Evolutionary conservation across 2,329 filamentous ascomycete species (phyloP), one percentile per base, ranked within the genome.

Genomic region (Colletotrichum tanaceti): DNA sequence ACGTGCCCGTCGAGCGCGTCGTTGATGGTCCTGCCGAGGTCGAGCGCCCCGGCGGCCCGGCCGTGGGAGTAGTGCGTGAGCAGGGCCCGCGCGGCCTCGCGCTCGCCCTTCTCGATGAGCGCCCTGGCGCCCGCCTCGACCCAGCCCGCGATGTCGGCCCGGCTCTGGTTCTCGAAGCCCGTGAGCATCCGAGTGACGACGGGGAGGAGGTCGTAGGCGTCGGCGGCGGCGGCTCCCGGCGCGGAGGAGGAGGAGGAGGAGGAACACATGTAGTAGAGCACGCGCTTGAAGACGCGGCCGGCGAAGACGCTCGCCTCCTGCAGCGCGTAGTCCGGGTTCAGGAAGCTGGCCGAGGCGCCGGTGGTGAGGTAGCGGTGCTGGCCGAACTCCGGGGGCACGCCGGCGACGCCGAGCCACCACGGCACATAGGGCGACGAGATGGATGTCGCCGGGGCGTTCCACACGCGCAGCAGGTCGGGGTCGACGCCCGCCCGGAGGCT

Each of bases 221-320:
- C n/a, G n/a, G n/a, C n/a, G n/a, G n/a, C n/a, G n/a, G n/a, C n/a
- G n/a, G n/a, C n/a, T n/a, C n/a, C 63, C 1, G 74, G 74, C 6
- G 70, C 72, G 4, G 72, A 73, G 70, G n/a, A n/a, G n/a, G n/a
- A n/a, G n/a, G n/a, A n/a, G n/a, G n/a, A n/a, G n/a, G n/a, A n/a
- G n/a, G n/a, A n/a, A n/a, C 74, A 76, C 71, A 72, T 74, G 69
- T 75, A 76, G 72, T 75, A 75, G 54, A 76, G 68, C 44, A 76
- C 71, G 24, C 74, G 70, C 70, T 75, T 76, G 69, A 75, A 76
- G 18, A 75, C 18, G 24, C 73, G 72, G 2, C 74, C 74, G 16
- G 73, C 74, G 49, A 75, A 76, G 22, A 67, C 47, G 22, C 68
- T 71, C 2, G 74, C 74, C 57, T 76, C 74, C 59, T 75, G 74